Base-by-base conservation (phyloP, 139 green algal species). In the Mesostigma viride region DNA sequence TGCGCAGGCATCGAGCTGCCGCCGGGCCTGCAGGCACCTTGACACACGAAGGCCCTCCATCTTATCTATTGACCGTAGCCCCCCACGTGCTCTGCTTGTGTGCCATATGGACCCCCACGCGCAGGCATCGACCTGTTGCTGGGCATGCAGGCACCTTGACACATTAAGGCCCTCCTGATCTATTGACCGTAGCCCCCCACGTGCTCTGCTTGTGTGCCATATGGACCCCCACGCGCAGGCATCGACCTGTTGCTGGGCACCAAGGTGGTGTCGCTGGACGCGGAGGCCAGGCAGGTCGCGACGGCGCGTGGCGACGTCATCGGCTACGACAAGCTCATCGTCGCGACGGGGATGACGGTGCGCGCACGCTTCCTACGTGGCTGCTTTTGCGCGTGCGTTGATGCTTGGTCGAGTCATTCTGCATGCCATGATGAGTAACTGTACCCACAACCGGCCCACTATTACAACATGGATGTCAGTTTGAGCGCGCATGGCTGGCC, bases 271-370 rank as follows among this genome's bases (percentile, higher is more conserved):
- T 46, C 17, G 0, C 78, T 72, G 32, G 81, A 95, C 33, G 35
- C 86, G 28, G 69, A 73, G 3, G 48, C 8, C 33, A 91, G 90
- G 72, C 79, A 67, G 17, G 40, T 95, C 3, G 83, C 72, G 3
- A 81, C 84, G 0, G 75, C 68, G 0, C 34, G 20, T 22, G 89
- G 85, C 0, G 79, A 82, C 0, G 68, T 46, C 26, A 74, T 95
- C 35, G 62, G 22, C 0, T 96, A 87, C 67, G 80, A 88, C n/a
- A 86, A 85, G 69, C 81, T 96, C 30, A 85, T 96, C 30, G 69
- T 96, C 28, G 90, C 82, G 26, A 95, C 87, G 2, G 90, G 90
- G 1, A 82, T 85, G 3, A 69, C 77, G 68, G 87, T 92, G 56
- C 51, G 69, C 27, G 26, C n/a, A n/a, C n/a, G n/a, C n/a, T n/a